Base-by-base conservation (phyloP, 2,329 filamentous ascomycete genomes). In the Sarocladium strictum region DNA sequence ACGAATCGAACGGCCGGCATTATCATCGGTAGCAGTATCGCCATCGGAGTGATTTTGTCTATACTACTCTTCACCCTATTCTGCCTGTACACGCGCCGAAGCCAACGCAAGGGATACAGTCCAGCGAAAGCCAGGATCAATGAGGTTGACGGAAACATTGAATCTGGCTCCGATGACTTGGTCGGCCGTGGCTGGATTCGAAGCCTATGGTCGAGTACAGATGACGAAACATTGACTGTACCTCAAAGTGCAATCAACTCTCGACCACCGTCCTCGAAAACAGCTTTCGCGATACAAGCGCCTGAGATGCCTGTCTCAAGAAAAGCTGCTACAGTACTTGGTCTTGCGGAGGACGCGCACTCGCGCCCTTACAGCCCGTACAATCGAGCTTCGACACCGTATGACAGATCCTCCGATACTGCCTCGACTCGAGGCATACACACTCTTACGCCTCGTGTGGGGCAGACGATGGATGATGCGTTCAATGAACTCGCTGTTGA, bases 21-120 rank as follows among this genome's bases (percentile, higher is more conserved):
- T 12, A 51, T 51, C 11, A 35, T 35, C 6, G 47, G 47, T 21
- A 51, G 47, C 29, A 51, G 47, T 19, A 51, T 51, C 24, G 27
- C 15, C 47, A 51, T 51, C 5, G 47, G 47, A 3, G 23, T 51
- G 4, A n/a, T 35, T 11, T 19, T 51, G 10, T 21, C 21, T 12
- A 3, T 51, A 2, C 14, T 33, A 29, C 47, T 51, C 27, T 51
- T 51, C 10, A 11, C 14, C 4, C 23, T 21, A 3, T 23, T 23
- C 11, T 21, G 12, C 27, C n/a, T 11, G 3, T 35, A 24, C 27
- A 51, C 33, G 14, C 26, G 27, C 10, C 47, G 47, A 33, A 12
- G 26, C 9, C 10, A 27, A 12, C 26, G 27, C 26, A 9, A 35
- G 4, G 27, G 15, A 26, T 35, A 51, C 47, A 35, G 19, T 10